Evolutionary conservation across 169 alveolate species (phyloP).

Genomic region (Plasmodium sp.): DNA sequence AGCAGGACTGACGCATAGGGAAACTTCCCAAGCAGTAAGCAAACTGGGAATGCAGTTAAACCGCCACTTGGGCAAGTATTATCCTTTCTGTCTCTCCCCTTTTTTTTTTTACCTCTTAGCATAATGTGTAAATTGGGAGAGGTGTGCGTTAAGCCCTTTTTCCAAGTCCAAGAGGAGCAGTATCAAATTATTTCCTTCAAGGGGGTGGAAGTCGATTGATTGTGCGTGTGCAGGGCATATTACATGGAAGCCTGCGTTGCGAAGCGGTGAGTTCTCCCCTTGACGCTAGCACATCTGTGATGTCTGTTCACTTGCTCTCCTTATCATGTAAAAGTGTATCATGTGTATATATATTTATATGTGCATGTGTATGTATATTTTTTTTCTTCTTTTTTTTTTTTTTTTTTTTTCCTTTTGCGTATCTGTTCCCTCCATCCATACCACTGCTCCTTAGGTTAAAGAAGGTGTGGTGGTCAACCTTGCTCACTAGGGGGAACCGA

Average conservation of each 20-base stretch:
- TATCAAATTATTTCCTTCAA: slow-evolving; percentile 56
- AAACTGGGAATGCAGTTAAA: neutral
- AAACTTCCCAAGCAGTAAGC: neutral
- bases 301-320: neutral
- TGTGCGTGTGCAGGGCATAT: neutral
- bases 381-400: neutral
- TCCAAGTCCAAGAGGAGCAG: slow-evolving; percentile 36
- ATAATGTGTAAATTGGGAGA: slow-evolving; percentile 12
- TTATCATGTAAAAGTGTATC: neutral
- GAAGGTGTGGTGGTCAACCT: slow-evolving; percentile 42
- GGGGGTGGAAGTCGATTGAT: neutral
- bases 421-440: neutral
- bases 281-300: neutral
- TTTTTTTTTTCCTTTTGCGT: neutral
- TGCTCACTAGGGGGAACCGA: slow-evolving; percentile 52
- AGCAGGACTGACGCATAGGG: neutral
- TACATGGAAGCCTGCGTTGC: neutral
- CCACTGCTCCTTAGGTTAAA: slow-evolving; percentile 65
- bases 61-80: neutral
- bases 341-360: neutral
- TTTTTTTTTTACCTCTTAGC: slow-evolving; percentile 43
- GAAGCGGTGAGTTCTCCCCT: neutral
- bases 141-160: neutral
- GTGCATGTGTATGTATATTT: neutral
- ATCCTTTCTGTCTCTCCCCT: neutral